Evolutionary conservation across 2,329 filamentous ascomycete genomes (phyloP).

Genomic region (Madurella mycetomatis): DNA sequence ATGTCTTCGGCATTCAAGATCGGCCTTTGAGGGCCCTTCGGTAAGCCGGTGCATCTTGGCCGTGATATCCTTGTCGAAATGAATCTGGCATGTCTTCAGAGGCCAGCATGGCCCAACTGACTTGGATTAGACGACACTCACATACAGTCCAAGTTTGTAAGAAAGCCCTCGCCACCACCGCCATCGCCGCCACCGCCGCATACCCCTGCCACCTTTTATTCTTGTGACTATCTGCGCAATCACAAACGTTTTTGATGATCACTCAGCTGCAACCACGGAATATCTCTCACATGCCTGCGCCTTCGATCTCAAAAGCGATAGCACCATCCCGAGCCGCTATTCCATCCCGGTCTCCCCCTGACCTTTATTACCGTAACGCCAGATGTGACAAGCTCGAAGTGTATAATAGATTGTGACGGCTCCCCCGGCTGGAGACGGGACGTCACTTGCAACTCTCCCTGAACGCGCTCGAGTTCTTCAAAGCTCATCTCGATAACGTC

Average conservation of each 20-base stretch:
- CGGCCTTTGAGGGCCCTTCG: background rate
- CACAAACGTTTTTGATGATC: slow-evolving; percentile 36
- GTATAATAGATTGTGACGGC: slow-evolving; percentile 3
- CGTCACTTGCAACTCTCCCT: slow-evolving; percentile 7
- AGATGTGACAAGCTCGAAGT: slow-evolving; percentile 31
- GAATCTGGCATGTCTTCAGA: too few relatives aligned
- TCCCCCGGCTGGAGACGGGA: background rate
- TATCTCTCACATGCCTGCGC: slow-evolving; percentile 33
- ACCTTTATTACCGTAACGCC: slow-evolving; percentile 37
- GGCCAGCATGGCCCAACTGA: too few relatives aligned
- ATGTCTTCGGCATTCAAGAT: background rate
- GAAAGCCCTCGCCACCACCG: slow-evolving; percentile 29
- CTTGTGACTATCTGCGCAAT: slow-evolving; percentile 39
- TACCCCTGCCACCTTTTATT: slow-evolving; percentile 34
- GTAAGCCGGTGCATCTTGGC: too few relatives aligned
- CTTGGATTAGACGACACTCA: background rate
- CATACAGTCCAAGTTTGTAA: slow-evolving; percentile 14
- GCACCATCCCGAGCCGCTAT: slow-evolving; percentile 23
- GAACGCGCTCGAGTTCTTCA: slow-evolving; percentile 7
- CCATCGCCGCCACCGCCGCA: slow-evolving; percentile 33
- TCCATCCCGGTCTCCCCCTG: slow-evolving; percentile 30
- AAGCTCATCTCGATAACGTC: background rate
- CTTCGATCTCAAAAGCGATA: slow-evolving; percentile 37
- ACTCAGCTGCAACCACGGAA: slow-evolving; percentile 25
- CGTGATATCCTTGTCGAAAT: too few relatives aligned